phyloP scores from a whole-genome alignment of 371 early-diverging fungal species.

The Actinomortierella ambigua region DNA sequence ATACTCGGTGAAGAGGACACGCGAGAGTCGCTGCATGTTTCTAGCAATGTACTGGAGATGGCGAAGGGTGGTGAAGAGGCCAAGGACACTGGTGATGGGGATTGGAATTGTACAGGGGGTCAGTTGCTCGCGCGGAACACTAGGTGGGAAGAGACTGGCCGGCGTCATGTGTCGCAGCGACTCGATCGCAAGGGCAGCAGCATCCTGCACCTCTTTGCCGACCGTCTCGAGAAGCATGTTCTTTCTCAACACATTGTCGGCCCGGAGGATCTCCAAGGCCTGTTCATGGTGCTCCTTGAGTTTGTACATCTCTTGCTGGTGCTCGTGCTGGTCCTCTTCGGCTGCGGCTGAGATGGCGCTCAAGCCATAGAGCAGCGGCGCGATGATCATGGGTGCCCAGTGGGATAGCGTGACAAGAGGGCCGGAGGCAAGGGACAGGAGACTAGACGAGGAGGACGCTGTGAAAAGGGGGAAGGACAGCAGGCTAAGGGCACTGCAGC shows the following conservation, averaged over 20 bases:
- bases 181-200: conserved; percentile 55
- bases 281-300: conserved; percentile 27
- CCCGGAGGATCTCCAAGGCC: conserved; percentile 22
- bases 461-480: conserved; percentile 5
- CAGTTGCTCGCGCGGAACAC: conserved; percentile 33
- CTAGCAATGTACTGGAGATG: conserved; percentile 43
- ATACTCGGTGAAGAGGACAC: conserved; percentile 45
- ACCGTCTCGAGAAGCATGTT: conserved; percentile 37
- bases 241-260: conserved; percentile 23
- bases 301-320: conserved; percentile 10
- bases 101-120: conserved; percentile 45
- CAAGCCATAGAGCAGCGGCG: conserved; percentile 16
- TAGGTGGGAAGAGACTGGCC: conserved; percentile 34
- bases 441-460: no score
- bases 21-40: conserved; percentile 44
- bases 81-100: conserved; percentile 39
- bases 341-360: conserved; percentile 21
- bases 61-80: conserved; percentile 41
- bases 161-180: conserved; percentile 57
- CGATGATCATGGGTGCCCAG: conserved; percentile 21
- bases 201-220: conserved; percentile 56
- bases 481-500: conserved; percentile 29
- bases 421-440: no score
- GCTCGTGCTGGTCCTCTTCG: conserved; percentile 11
- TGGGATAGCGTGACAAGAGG: no score